These are phyloP conservation scores for Gossypium mustelinum DNA, from an alignment of 345 rosid genomes.

Conservation along the genomic window DNA sequence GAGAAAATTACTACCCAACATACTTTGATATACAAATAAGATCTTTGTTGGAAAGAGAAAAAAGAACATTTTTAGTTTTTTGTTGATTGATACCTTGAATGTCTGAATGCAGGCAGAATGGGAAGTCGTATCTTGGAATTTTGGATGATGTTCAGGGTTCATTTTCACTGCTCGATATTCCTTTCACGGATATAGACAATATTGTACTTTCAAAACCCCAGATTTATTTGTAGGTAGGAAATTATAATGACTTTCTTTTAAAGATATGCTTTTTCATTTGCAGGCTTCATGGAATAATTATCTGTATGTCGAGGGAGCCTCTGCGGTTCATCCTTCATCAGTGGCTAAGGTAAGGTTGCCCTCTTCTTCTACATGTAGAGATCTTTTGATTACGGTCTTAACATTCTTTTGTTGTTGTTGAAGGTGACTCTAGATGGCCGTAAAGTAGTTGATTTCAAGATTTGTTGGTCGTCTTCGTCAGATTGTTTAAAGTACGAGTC, in stretches of 20 bases:
- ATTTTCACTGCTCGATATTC: conserved; percentile 69
- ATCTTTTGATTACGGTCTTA: not conserved
- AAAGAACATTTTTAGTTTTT: not conserved
- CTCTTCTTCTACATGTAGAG: not conserved
- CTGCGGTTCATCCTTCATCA: conserved; percentile 76
- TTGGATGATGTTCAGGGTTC: conserved; percentile 61
- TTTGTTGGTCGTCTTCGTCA: conserved; percentile 85
- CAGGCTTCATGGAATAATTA: conserved; percentile 63
- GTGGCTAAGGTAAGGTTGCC: conserved; percentile 60
- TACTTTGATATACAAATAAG: conserved; percentile 3
- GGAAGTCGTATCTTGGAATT: conserved; percentile 79
- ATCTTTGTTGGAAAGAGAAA: not conserved
- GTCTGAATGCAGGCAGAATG: conserved; percentile 67
- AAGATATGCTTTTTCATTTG: conserved; percentile 18
- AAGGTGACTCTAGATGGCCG: conserved; percentile 71
- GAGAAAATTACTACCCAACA: conserved; percentile 16
- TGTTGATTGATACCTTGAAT: conserved; percentile 2
- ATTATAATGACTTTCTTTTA: conserved; percentile 9
- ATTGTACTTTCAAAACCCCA: conserved; percentile 45
- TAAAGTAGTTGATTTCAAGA: conserved; percentile 48
- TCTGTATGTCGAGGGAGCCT: conserved; percentile 84
- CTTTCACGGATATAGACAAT: conserved; percentile 76
- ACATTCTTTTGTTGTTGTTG: conserved; percentile 15
- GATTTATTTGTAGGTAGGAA: not conserved
- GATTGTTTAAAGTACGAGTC: conserved; percentile 58